Conservation (phyloP, 805 yeast species). For the Lachancea sp. region DNA sequence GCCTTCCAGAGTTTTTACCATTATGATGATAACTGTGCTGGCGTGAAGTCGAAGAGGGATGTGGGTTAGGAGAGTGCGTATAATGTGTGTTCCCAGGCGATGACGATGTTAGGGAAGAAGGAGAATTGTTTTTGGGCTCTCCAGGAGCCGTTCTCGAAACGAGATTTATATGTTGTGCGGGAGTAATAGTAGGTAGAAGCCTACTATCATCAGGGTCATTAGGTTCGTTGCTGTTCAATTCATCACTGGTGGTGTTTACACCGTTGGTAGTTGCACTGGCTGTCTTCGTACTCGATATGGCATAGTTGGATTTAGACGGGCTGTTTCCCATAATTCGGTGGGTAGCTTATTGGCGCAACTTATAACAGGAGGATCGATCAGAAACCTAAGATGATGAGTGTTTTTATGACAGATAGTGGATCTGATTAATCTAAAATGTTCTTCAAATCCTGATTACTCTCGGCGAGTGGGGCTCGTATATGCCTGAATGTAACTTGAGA, state of each 20-base stretch:
- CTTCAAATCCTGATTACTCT: no score
- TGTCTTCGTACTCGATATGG: constrained; percentile 35
- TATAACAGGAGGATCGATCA: no score
- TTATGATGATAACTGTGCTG: background rate
- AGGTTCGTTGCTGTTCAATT: constrained; percentile 34
- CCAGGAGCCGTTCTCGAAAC: constrained; percentile 12
- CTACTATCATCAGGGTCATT: constrained; percentile 45
- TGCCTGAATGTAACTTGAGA: no score
- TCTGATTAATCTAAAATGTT: no score
- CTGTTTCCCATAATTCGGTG: constrained; percentile 49
- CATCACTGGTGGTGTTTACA: constrained; percentile 29
- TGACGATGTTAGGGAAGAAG: constrained; percentile 3
- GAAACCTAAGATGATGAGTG: no score
- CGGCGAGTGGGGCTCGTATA: no score
- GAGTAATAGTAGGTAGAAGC: constrained; percentile 32
- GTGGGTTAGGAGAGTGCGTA: constrained; percentile 4
- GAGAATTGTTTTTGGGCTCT: constrained; percentile 15
- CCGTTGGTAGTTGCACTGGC: constrained; percentile 19
- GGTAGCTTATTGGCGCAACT: background rate
- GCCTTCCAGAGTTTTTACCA: background rate
- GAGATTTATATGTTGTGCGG: constrained; percentile 17
- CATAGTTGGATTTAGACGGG: constrained; percentile 45
- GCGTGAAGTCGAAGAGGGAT: constrained; percentile 4
- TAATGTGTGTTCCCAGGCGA: constrained; percentile 8
- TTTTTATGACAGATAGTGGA: no score